Evolutionary conservation across 2,329 filamentous ascomycete species (phyloP).

Genomic region (Aspergillus hortae): DNA sequence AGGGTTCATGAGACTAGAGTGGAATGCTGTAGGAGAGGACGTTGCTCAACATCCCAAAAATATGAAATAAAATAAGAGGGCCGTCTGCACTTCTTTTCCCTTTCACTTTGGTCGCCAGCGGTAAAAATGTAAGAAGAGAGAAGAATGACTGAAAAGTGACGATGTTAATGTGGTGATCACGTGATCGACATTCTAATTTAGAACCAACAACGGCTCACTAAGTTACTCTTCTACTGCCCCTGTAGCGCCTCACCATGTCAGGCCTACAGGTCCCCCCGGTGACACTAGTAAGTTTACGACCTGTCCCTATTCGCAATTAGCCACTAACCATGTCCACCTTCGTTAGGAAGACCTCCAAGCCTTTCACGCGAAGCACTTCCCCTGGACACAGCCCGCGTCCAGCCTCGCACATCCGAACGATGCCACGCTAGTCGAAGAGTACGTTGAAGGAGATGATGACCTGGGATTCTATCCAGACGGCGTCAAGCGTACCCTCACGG

Average conservation of each 20-base stretch:
- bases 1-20: too few species aligned
- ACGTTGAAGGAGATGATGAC: conserved; percentile 47
- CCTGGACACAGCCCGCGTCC: conserved; percentile 4
- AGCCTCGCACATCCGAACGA: neutral
- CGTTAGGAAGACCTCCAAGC: conserved; percentile 56
- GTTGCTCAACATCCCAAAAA: too few species aligned
- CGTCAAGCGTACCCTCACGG: conserved; percentile 81
- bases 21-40: too few species aligned
- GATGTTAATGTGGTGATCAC: too few species aligned
- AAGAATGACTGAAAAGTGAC: too few species aligned
- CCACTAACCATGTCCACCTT: neutral
- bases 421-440: conserved; percentile 11
- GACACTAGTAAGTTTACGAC: conserved; percentile 27
- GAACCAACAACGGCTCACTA: neutral
- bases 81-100: too few species aligned
- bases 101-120: too few species aligned
- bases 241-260: conserved; percentile 11
- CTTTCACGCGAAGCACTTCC: conserved; percentile 62
- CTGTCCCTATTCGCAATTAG: neutral
- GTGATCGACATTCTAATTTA: too few species aligned
- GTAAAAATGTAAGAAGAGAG: too few species aligned
- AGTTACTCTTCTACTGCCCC: neutral
- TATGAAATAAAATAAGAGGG: too few species aligned
- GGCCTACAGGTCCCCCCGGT: conserved; percentile 29
- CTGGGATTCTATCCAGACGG: conserved; percentile 86